A percentile compares a stretch with the other conserved stretches of the same genome.
These are phyloP conservation scores for Xylaria grammica DNA, from an alignment of 495 filamentous ascomycete species.

Conservation along the genomic window DNA sequence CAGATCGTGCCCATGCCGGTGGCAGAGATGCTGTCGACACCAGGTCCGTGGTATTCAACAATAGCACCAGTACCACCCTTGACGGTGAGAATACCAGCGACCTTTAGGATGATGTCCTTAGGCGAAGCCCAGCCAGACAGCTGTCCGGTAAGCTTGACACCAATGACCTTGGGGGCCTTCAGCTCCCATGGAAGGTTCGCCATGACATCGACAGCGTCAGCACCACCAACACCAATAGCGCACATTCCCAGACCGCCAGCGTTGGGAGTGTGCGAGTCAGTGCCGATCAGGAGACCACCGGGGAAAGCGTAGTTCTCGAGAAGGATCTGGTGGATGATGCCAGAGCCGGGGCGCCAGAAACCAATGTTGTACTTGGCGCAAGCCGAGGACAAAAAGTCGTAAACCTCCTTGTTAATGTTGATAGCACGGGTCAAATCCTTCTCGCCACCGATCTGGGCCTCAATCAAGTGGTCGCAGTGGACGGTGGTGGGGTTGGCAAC, in stretches of 20 bases:
- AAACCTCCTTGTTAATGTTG: slow-evolving; percentile 98
- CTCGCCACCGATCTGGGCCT: slow-evolving; percentile 90
- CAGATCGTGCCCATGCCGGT: slow-evolving; percentile 74
- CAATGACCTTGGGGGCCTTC: slow-evolving; percentile 97
- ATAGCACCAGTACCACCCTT: slow-evolving; percentile 98
- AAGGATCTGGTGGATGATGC: slow-evolving; percentile 99
- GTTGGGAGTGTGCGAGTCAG: slow-evolving; percentile 98
- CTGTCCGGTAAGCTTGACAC: slow-evolving; percentile 89
- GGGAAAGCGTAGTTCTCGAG: slow-evolving; percentile 99
- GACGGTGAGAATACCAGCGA: slow-evolving; percentile 94
- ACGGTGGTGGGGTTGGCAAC: slow-evolving; percentile 96
- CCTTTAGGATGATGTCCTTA: slow-evolving; percentile 98
- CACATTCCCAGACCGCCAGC: slow-evolving; percentile 95
- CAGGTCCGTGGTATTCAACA: slow-evolving; percentile 92
- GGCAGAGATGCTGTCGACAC: slow-evolving; percentile 68
- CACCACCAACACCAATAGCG: slow-evolving; percentile 98
- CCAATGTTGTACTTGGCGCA: slow-evolving; percentile 99
- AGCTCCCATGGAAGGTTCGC: slow-evolving; percentile 96
- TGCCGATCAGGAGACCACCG: slow-evolving; percentile 96
- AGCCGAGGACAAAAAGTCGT: slow-evolving; percentile 92
- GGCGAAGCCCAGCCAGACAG: slow-evolving; percentile 93
- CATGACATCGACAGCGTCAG: slow-evolving; percentile 99
- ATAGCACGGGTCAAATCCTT: slow-evolving; percentile 94
- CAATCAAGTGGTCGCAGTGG: slow-evolving; percentile 99
- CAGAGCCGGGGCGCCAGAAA: slow-evolving; percentile 98